Conservation (phyloP, 129 eudicot genomes). For the Centrapalus pauciflorus region DNA sequence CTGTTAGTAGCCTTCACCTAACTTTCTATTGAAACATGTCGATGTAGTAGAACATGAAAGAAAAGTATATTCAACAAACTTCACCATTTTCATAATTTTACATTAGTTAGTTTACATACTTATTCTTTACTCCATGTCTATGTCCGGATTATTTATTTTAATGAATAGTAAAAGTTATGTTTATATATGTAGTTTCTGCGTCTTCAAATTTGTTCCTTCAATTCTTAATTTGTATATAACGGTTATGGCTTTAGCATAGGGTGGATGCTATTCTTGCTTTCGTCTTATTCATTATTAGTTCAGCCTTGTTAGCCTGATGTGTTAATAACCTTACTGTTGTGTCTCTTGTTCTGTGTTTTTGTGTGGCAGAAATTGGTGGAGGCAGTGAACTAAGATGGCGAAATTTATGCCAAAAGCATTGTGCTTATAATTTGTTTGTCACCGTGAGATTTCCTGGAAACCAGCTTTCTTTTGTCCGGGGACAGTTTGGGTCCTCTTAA, state of each 20-base stretch:
- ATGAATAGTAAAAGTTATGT: neutral
- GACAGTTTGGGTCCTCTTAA: neutral
- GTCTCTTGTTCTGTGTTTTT: neutral
- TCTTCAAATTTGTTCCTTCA: neutral
- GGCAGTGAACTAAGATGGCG: slow-evolving; percentile 31
- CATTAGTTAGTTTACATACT: neutral
- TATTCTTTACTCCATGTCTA: neutral
- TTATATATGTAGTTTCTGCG: neutral
- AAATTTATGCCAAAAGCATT: neutral
- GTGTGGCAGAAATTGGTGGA: slow-evolving; percentile 46
- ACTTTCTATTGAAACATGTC: neutral
- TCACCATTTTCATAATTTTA: neutral
- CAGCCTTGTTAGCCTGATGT: neutral
- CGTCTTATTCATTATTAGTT: neutral
- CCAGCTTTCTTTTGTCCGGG: neutral
- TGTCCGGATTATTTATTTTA: neutral
- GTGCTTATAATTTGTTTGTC: slow-evolving; percentile 29
- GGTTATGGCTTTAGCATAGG: neutral
- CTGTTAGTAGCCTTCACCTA: neutral
- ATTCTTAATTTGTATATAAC: neutral
- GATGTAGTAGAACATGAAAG: neutral
- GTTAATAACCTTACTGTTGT: neutral
- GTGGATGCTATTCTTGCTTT: neutral
- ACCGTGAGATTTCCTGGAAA: slow-evolving; percentile 11
- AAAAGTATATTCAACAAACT: neutral